phyloP scores from a whole-genome alignment of 1,139 yeast genomes.

The Eremothecium coryli region DNA sequence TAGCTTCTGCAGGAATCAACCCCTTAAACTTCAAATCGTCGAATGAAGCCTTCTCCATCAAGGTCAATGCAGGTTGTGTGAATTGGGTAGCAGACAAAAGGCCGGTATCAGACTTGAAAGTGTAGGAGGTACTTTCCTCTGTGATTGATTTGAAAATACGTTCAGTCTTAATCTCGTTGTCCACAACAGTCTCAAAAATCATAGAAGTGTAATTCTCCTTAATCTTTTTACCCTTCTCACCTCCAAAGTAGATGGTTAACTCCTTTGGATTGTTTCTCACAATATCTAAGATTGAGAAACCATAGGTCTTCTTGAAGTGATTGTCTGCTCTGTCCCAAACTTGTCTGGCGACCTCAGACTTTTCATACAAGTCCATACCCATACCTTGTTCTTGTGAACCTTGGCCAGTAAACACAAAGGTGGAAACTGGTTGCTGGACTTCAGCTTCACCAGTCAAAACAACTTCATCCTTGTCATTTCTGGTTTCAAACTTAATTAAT shows the following conservation, averaged over 20 bases:
- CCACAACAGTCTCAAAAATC: conserved; percentile 94
- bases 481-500: conserved; percentile 85
- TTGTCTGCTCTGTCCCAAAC: conserved; percentile 98
- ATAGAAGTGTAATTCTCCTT: conserved; percentile 90
- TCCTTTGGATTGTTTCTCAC: conserved; percentile 94
- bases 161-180: conserved; percentile 79
- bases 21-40: conserved; percentile 97
- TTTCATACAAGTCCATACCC: conserved; percentile 98
- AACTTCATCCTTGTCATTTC: conserved; percentile 67
- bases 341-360: conserved; percentile 83
- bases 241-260: conserved; percentile 93
- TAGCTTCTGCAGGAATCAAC: conserved; percentile 82
- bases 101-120: conserved; percentile 91
- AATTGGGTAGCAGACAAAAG: conserved; percentile 95
- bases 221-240: conserved; percentile 91
- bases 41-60: conserved; percentile 98
- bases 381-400: conserved; percentile 99
- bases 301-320: conserved; percentile 88
- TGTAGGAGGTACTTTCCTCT: conserved; percentile 70
- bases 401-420: conserved; percentile 97
- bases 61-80: conserved; percentile 97
- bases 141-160: conserved; percentile 90
- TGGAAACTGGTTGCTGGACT: conserved; percentile 94
- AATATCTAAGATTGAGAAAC: conserved; percentile 92
- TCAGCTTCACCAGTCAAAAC: conserved; percentile 95